Base-by-base conservation (phyloP, 768 basidiomycete genomes). In the Calocybe indica region DNA sequence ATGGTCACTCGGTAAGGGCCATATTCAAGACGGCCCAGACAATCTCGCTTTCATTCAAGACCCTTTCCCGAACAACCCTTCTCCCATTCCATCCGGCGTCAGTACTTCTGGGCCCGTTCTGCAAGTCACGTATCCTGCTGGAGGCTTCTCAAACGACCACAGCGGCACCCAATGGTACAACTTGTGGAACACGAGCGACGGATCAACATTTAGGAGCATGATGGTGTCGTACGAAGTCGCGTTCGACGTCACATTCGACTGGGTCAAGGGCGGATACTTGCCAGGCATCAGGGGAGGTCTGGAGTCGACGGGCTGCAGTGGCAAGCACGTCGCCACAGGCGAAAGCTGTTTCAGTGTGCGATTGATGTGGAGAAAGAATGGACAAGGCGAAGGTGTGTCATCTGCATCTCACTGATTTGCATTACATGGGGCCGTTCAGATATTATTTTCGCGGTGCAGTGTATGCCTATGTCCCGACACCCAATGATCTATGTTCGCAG, bases 401-500 rank as follows among this genome's bases (percentile, higher is more conserved):
- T 22, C 22, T 22, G 22, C 22, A 22, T 22, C 4, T 4, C 4
- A 1, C 22, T 22, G 22, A 22, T 22, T 22, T 22, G 4, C 22
- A 22, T 22, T 22, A 22, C 22, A 22, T 22, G 22, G 22, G 22
- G 22, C 22, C 22, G 4, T 22, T 22, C 22, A 22, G 22, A 22
- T 22, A 22, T 22, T 22, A 22, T 22, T 38, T 5, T 14, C 22
- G 22, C 22, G 22, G 2, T 22, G 22, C 6, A 91, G 89, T 85
- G 7, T 92, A 92, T 62, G 84, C 85, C 7, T 92, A 94, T 58
- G 78, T 91, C 41, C 83, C 85, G 5, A 73, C 75, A 0, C 67
- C 80, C 6, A 78, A 83, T 58, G 65, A 68, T 41, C 58, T 92
- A 7, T 91, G 87, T 57, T 66, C 66, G 5, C 64, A 79, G 14